Evolutionary conservation across 345 rosid species (phyloP).

Genomic region (Cardamine resedifolia): DNA sequence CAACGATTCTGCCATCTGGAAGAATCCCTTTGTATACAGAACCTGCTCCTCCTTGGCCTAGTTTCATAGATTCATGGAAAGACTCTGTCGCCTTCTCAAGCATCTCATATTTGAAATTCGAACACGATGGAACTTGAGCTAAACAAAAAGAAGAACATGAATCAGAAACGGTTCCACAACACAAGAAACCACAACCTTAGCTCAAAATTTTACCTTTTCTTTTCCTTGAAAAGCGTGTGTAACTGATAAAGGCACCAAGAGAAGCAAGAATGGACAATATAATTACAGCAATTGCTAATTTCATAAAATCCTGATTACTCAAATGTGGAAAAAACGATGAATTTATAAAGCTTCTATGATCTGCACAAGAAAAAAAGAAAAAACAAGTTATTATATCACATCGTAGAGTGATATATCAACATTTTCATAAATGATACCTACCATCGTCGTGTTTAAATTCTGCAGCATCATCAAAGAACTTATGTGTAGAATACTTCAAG

Average conservation of each 20-base stretch:
- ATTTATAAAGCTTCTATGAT: background rate
- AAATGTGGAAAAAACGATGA: constrained; percentile 10
- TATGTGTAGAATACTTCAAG: constrained; percentile 53
- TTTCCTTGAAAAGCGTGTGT: constrained; percentile 42
- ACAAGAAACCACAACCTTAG: background rate
- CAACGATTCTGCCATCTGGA: constrained; percentile 64
- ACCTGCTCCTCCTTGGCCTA: constrained; percentile 84
- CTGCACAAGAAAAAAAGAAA: constrained; percentile 23
- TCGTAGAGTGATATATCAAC: too few relatives aligned
- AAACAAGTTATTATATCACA: background rate
- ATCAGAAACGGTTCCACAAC: background rate
- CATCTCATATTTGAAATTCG: constrained; percentile 59
- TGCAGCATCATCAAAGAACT: constrained; percentile 38
- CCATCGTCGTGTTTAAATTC: constrained; percentile 13
- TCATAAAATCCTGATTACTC: constrained; percentile 15
- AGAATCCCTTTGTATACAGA: constrained; percentile 77
- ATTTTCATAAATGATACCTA: background rate
- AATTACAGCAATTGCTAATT: constrained; percentile 27
- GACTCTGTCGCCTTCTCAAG: constrained; percentile 69
- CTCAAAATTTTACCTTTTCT: constrained; percentile 31
- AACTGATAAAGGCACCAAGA: constrained; percentile 51
- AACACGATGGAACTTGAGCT: constrained; percentile 35
- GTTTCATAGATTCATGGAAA: constrained; percentile 59
- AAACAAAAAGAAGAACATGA: background rate
- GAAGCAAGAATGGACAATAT: constrained; percentile 32